Base-by-base conservation (phyloP, 768 basidiomycete species). In the Lactarius sp. region DNA sequence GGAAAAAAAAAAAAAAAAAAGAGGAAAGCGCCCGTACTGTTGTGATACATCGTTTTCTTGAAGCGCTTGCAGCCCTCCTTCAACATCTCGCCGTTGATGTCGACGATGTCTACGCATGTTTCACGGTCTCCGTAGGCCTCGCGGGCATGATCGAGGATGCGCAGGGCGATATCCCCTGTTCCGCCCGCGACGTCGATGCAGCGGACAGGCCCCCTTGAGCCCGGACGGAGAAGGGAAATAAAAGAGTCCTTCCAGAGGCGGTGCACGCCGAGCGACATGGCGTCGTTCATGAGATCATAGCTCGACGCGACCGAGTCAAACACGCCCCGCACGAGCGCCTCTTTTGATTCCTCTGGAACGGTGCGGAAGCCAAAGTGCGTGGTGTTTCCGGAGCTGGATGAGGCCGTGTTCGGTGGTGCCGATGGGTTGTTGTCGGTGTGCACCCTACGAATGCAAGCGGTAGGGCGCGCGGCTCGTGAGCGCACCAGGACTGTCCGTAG, bases 271-370 rank as follows among this genome's bases (percentile, higher is more conserved):
- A 98, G 76, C 3, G 97, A 98, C 75, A 94, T 91, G n/a, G 94
- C 92, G 72, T 98, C 97, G 79, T 99, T 99, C 96, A 99, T 97
- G 47, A 98, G 75, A 75, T 98, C 97, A 76, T 99, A 99, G 51
- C 83, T 88, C 41, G 92, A 88, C 49, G 97, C 94, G 61, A 99
- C 97, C 7, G 92, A 96, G 71, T 92, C 86, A 77, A 99, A 99
- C 56, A 99, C 95, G 67, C 83, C 83, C 70, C 91, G 92, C 66
- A 99, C 97, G 52, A 98, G 81, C 2, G 82, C 77, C 76, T 98
- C 96, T 73, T 99, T 99, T 41, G 81, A 74, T 39, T 90, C 86
- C 72, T 92, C 90, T 14, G 90, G 89, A 3, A 99, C 86, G 7
- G 87, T 90, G 75, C 80, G 83, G 82, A 94, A 99, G 33, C 97